These are phyloP conservation scores for Amanita fuliginea DNA, from an alignment of 768 basidiomycete species.

Conservation along the genomic window DNA sequence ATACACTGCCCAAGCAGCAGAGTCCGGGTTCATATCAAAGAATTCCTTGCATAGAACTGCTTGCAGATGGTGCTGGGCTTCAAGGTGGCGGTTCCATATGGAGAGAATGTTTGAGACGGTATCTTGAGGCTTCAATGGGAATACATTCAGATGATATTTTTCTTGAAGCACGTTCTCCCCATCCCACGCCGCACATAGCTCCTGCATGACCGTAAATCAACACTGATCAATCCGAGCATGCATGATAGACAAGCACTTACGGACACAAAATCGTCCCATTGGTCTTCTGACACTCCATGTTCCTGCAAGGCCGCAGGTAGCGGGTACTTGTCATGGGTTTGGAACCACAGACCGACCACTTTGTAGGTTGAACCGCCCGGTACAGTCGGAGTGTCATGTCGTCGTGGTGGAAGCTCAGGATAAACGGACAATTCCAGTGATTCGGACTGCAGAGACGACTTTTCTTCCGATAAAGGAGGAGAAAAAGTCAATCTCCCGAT, in stretches of 20 bases:
- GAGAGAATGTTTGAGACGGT: constrained; percentile 7
- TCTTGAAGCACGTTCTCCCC: background rate
- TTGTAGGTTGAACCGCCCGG: constrained; percentile 7
- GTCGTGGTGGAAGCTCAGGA: background rate
- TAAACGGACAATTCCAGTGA: too few relatives aligned
- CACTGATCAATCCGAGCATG: background rate
- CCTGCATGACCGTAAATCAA: background rate
- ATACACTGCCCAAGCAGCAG: constrained; percentile 16
- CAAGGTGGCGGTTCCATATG: constrained; percentile 8
- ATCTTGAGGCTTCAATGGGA: constrained; percentile 14
- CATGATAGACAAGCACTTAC: constrained; percentile 7
- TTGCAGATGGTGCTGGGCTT: constrained; percentile 1
- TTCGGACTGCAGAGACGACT: too few relatives aligned
- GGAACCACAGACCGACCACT: constrained; percentile 14
- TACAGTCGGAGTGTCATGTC: background rate
- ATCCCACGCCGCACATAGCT: constrained; percentile 1
- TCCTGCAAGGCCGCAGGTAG: constrained; percentile 9
- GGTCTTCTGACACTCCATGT: constrained; percentile 7
- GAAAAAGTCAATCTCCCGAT: too few relatives aligned
- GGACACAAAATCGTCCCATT: constrained; percentile 13
- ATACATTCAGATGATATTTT: background rate
- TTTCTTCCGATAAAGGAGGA: too few relatives aligned
- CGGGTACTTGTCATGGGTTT: background rate
- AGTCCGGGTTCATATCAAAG: constrained; percentile 11
- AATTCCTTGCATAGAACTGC: constrained; percentile 12